phyloP scores from a whole-genome alignment of 306 rosid species.

The Vigna angularis region DNA sequence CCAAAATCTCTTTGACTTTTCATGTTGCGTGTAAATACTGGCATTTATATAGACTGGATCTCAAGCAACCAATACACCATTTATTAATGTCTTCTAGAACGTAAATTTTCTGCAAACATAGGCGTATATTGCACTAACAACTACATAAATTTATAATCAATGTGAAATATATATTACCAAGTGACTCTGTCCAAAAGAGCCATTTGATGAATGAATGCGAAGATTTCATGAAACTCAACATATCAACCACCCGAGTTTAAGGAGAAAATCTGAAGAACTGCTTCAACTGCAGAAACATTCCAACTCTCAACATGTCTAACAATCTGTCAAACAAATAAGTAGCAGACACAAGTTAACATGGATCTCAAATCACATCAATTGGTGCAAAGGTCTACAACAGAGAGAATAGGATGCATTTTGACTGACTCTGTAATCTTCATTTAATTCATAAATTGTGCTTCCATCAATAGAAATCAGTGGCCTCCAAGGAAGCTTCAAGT shows the following conservation, averaged over 20 bases:
- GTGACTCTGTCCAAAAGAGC: background rate
- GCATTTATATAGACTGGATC: background rate
- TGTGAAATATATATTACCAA: background rate
- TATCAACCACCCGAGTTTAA: slow-evolving; percentile 45
- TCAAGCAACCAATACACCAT: slow-evolving; percentile 12
- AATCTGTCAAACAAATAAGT: slow-evolving; percentile 60
- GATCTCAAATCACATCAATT: slow-evolving; percentile 17
- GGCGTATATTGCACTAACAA: slow-evolving; percentile 5
- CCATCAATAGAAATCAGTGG: slow-evolving; percentile 82
- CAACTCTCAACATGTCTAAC: slow-evolving; percentile 88
- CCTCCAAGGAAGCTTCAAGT: slow-evolving; percentile 91
- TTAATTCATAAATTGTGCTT: slow-evolving; percentile 74
- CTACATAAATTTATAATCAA: slow-evolving; percentile 8
- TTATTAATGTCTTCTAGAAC: background rate
- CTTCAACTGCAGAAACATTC: slow-evolving; percentile 86
- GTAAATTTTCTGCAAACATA: background rate
- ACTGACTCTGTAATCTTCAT: slow-evolving; percentile 64
- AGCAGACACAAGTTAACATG: slow-evolving; percentile 31
- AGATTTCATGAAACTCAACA: slow-evolving; percentile 25
- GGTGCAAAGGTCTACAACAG: slow-evolving; percentile 10
- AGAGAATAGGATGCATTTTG: slow-evolving; percentile 21
- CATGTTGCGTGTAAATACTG: background rate
- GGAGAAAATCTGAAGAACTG: slow-evolving; percentile 80
- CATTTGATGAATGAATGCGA: slow-evolving; percentile 19
- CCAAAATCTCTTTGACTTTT: background rate